Base-by-base conservation (phyloP, 768 basidiomycete genomes). In the Mycena metata region DNA sequence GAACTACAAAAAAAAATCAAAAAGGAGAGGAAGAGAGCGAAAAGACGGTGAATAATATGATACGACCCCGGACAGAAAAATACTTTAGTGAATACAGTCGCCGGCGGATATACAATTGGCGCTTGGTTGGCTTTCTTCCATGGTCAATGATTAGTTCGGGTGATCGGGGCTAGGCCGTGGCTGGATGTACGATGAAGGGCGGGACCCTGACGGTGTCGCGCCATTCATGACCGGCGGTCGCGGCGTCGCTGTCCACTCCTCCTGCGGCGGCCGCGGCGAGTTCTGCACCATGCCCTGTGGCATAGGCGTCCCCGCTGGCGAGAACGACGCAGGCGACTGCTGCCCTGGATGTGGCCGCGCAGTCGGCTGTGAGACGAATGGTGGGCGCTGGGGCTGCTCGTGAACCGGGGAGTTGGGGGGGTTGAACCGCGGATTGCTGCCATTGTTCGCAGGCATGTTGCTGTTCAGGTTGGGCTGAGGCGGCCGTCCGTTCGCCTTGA, bases 401-500 rank as follows among this genome's bases (percentile, higher is more conserved):
- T 80, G 71, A 60, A 80, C 71, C 64, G 83, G 79, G 39, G 83
- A 79, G 63, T 75, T 79, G 52, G 83, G 72, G 60, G 78, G 67
- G 12, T 79, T 77, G 58, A 81, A 78, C 63, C 84, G 83, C 62
- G 79, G 77, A 64, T 78, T 76, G 73, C 72, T 77, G 57, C 84
- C 84, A 74, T 84, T 85, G 60, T 79, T 70, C 75, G 81, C 60
- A 73, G 79, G 79, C 21, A 68, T 50, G 66, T 39, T 39, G 39
- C 39, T 39, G 39, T 69, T 75, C 43, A 58, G 21, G 16, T 73
- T 81, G 23, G 77, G 72, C 39, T 82, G 73, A 19, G 83, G 81
- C 33, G 84, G 79, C 56, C 86, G 81, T n/a, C 90, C 90, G 68
- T 89, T 90, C 16, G 51, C 83, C 79, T 89, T 93, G 35, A 92